These are phyloP conservation scores for Colletotrichum lupini DNA, from an alignment of 2,329 filamentous ascomycete species.

Conservation along the genomic window DNA sequence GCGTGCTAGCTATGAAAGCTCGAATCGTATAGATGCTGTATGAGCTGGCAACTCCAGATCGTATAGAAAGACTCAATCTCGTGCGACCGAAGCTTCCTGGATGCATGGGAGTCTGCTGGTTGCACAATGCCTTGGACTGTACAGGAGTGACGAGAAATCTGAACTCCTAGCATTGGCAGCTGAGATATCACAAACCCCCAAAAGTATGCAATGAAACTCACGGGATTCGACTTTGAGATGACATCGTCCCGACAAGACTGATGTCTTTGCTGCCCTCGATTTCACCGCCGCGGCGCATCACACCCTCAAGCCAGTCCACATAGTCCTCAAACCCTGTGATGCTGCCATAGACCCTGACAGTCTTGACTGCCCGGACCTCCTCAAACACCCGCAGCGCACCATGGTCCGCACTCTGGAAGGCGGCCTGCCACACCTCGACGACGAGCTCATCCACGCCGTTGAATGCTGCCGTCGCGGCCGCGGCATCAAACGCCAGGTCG, in stretches of 20 bases:
- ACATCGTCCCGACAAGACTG: background rate
- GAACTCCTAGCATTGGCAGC: background rate
- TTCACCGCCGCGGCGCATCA: constrained; percentile 46
- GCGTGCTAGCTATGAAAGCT: background rate
- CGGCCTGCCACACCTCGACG: constrained; percentile 51
- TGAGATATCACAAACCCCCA: background rate
- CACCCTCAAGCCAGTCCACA: constrained; percentile 50
- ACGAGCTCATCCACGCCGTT: constrained; percentile 51
- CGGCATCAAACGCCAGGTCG: constrained; percentile 46
- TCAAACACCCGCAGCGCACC: constrained; percentile 54
- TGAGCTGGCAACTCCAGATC: background rate
- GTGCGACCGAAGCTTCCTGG: background rate
- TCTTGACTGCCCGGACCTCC: constrained; percentile 52
- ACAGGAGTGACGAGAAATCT: background rate
- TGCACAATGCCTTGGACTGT: background rate
- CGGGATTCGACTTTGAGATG: background rate
- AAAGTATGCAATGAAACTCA: background rate
- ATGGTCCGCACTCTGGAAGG: constrained; percentile 51
- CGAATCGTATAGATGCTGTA: background rate
- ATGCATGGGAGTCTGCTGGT: background rate
- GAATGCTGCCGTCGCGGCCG: constrained; percentile 47
- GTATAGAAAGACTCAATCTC: background rate
- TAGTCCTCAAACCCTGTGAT: constrained; percentile 55
- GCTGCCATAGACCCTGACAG: constrained; percentile 50
- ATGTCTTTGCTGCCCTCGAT: background rate